A percentile compares a stretch with the other conserved stretches of the same genome.
Conservation (phyloP, 441 rosid species). For the Populus hybrid region DNA sequence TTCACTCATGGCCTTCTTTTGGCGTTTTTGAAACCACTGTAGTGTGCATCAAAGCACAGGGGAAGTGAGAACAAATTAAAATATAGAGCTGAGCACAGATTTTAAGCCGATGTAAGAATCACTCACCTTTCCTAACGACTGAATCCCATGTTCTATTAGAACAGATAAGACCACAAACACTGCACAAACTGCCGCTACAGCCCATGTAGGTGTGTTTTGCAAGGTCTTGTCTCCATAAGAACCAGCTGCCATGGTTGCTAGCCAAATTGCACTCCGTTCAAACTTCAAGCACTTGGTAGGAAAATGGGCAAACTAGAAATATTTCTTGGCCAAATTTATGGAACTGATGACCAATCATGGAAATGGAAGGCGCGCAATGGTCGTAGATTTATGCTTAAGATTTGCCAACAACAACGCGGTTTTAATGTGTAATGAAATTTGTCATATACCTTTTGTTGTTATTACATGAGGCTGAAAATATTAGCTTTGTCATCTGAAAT, state of each 20-base stretch:
- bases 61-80: too few relatives aligned
- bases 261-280: neutral
- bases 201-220: too few relatives aligned
- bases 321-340: neutral
- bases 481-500: neutral
- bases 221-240: constrained; percentile 33
- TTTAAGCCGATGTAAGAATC: neutral
- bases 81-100: neutral
- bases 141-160: constrained; percentile 44
- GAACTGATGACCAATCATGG: neutral
- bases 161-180: constrained; percentile 46
- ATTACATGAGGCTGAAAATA: neutral
- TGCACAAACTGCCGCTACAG: constrained; percentile 48
- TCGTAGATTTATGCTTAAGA: neutral
- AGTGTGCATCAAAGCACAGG: neutral
- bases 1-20: constrained; percentile 53
- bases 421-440: neutral
- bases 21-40: constrained; percentile 53
- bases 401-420: neutral
- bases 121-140: constrained; percentile 43
- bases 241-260: constrained; percentile 30
- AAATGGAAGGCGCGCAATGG: neutral
- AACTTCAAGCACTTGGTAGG: neutral
- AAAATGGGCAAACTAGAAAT: neutral
- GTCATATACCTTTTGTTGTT: neutral